Evolutionary conservation across 108 stramenopile genomes (phyloP), one percentile per base, ranked within the genome.

Genomic region (Cyclostephanos invisitatus): DNA sequence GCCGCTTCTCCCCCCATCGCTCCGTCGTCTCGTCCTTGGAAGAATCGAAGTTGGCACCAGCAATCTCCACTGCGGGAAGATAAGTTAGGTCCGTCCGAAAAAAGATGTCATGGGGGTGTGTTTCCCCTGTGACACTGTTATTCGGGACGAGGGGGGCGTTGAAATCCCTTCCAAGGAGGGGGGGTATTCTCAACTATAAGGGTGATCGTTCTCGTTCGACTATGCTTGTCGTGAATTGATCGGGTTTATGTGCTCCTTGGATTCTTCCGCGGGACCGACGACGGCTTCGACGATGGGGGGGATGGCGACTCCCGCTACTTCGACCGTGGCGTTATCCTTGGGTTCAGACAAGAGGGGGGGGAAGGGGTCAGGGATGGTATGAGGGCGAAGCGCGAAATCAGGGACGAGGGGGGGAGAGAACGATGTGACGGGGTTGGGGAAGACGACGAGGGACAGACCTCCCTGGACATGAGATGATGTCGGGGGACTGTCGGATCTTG

Each of bases 1-100:
- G 44, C 63, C 21, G 62, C 27, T 40, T 7, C 21, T 24, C 54
- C 14, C 7, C 21, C 51, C 20, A 17, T 2, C 27, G 44, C 12
- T 25, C 44, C 40, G 11, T 20, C 0, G 21, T 5, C 2, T 38
- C 42, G 17, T 6, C 50, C 40, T 17, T 12, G 22, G 54, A 60
- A 64, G 63, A 64, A 75, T 68, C 74, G 47, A 62, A 68, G 55
- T 62, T 67, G 21, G 78, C 78, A 79, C 78, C 78, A 79, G 78
- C 68, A 67, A 55, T 72, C 78, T 79, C 68, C 78, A 79, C 78
- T 79, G 78, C 78, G 78, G 78, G 78, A 79, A 79, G 78, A 77
- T 51, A 62, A 59, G 44, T 58, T 66, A 62, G 51, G 25, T 59
- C 65, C 54, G 54, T 56, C 56, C 22, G 38, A 63, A 55, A 44